Evolutionary conservation across 1,139 yeast species (phyloP), one percentile per base, ranked within the genome.

Genomic region (Candida pseudocylindracea): DNA sequence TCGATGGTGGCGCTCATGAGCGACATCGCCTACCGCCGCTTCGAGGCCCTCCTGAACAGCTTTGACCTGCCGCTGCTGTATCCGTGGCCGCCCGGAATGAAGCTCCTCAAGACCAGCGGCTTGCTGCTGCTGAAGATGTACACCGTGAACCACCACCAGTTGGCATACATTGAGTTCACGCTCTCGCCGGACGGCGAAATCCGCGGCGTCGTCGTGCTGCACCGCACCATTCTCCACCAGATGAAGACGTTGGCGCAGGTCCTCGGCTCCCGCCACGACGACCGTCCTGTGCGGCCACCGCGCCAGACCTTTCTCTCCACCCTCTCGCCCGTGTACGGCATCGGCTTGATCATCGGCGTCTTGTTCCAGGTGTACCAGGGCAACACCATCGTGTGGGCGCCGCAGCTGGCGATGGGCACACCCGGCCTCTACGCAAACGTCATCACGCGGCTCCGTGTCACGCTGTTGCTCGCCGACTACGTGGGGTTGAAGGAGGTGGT

Each of bases 91-190:
- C 57, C 50, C 50, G 51, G 59, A 38, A 42, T 60, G n/a, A 38
- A 67, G 10, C 69, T 80, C 48, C 74, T 94, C 80, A 72, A 72
- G 48, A 85, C 96, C 1, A 75, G 80, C 27, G 96, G 85, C 43
- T 65, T 88, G 53, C 96, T 96, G 0, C 40, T 72, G 53, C 45
- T 94, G 10, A 53, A 54, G 33, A 36, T 57, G 20, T 40, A 51
- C 2, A 39, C 41, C 31, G 52, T 62, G 55, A 41, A 39, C 20
- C 40, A 37, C 27, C 44, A 40, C 31, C 31, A 26, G 10, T 55
- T 88, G 38, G 95, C 96, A 0, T 91, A 91, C 45, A 85, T 91
- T 24, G 98, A 91, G 51, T 91, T 78, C 47, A 72, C 92, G 1
- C 64, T 91, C 41, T 76, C 92, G 2, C 93, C 96, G 0, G 68